Evolutionary conservation across 768 basidiomycete genomes (phyloP).

Genomic region (Lentinula edodes): DNA sequence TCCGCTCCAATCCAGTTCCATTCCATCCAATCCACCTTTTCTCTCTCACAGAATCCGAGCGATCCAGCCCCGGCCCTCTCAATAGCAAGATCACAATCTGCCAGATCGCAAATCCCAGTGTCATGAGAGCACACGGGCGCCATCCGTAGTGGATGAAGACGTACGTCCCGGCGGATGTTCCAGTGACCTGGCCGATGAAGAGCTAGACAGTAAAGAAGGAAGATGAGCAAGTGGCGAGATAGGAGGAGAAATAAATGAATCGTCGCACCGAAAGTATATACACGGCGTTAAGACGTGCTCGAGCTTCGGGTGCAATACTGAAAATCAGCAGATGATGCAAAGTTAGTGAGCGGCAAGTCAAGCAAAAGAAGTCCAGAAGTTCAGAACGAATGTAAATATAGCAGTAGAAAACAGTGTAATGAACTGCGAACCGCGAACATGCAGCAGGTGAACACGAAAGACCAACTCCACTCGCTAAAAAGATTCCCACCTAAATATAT

Average conservation of each 20-base stretch:
- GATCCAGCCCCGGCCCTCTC: conserved; percentile 70
- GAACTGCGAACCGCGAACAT: not conserved
- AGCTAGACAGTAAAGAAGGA: conserved; percentile 25
- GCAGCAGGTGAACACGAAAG: not conserved
- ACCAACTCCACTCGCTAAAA: not conserved
- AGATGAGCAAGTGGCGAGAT: not conserved
- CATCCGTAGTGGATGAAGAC: conserved; percentile 70
- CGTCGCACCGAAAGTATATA: conserved; percentile 51
- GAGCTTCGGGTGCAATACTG: conserved; percentile 33
- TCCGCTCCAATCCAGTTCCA: not conserved
- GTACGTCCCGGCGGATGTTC: conserved; percentile 67
- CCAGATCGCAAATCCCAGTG: conserved; percentile 52
- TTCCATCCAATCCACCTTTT: conserved; percentile 21
- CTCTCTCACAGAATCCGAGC: conserved; percentile 32
- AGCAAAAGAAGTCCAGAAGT: conserved; percentile 24
- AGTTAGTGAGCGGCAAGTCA: conserved; percentile 15
- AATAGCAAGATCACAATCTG: conserved; percentile 52
- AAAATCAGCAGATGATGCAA: conserved; percentile 24
- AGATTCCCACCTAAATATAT: not conserved
- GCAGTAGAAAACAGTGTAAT: not conserved
- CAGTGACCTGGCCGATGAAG: conserved; percentile 80
- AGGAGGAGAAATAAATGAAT: not conserved
- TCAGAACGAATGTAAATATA: not conserved
- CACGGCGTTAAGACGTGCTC: conserved; percentile 66
- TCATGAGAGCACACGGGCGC: conserved; percentile 57